Base-by-base conservation (phyloP, 139 green algal genomes). In the Closterium sp. region DNA sequence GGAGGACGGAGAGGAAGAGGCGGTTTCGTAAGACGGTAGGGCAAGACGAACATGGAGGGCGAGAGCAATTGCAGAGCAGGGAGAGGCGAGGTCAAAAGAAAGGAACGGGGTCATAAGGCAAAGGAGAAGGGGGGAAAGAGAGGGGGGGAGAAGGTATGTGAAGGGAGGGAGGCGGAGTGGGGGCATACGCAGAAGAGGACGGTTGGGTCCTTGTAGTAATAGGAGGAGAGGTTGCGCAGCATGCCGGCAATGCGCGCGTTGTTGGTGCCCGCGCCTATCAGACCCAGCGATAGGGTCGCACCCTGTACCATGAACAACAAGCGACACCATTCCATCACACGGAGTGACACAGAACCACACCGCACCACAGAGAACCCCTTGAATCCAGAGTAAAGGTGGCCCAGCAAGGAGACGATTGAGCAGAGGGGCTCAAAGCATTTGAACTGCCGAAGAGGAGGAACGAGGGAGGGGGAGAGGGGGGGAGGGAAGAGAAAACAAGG, bases 161-260 rank as follows among this genome's bases (percentile, higher is more conserved):
- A 12, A 21, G 84, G 84, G 84, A 36, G 33, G 84, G 84, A 33
- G 32, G 33, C 3, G 84, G 84, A 36, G 84, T n/a, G 84, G 84
- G 4, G 28, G 88, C 88, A 76, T 91, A 94, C 92, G 66, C 99
- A 95, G 96, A 99, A 99, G 89, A 99, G 95, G 93, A 97, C 91
- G 19, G 92, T 97, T n/a, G 97, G 96, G 90, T 99, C 98, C 94
- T 99, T 99, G 96, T 98, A 98, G 95, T 99, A 99, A 94, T 99
- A 99, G 89, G 94, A 96, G 32, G 94, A 96, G 66, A 99, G 96
- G 81, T 94, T 92, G 25, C 95, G 85, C 43, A 96, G 89, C 88
- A 95, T 95, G 36, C 64, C 85, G 3, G 95, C 95, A 23, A 98
- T 93, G 30, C 98, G 96, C 23, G 98, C 97, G 87, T 99, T 99